phyloP scores from a whole-genome alignment of 345 rosid species.

The Limnanthes douglasii region DNA sequence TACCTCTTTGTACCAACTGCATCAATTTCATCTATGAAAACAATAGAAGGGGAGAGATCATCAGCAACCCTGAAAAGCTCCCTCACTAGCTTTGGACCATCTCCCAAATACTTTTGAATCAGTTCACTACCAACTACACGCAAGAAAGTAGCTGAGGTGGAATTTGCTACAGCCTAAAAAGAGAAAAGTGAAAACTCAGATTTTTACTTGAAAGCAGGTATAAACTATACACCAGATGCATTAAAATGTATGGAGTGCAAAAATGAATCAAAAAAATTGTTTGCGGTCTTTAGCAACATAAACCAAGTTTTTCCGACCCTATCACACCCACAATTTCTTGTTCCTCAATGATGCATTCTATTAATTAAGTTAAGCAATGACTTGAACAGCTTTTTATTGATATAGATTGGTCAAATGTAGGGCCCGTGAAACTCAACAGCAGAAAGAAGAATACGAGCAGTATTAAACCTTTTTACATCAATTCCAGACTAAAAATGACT shows the following conservation, averaged over 20 bases:
- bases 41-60: conserved; percentile 88
- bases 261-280: neutral
- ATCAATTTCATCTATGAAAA: conserved; percentile 96
- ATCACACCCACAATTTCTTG: no score
- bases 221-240: no score
- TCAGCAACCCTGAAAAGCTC: conserved; percentile 97
- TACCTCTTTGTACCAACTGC: conserved; percentile 96
- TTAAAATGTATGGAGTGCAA: neutral
- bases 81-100: conserved; percentile 90
- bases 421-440: no score
- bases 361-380: no score
- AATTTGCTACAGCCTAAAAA: conserved; percentile 86
- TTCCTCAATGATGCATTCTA: no score
- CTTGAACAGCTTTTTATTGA: no score
- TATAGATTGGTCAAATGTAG: no score
- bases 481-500: no score
- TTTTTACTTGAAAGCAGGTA: conserved; percentile 4
- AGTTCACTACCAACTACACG: conserved; percentile 97
- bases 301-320: no score
- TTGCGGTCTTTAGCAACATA: no score
- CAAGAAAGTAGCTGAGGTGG: conserved; percentile 94
- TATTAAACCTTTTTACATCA: no score
- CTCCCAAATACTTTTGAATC: conserved; percentile 94
- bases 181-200: conserved; percentile 1
- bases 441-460: no score